Evolutionary conservation across 495 filamentous ascomycete genomes (phyloP), one percentile per base, ranked within the genome.

Genomic region (Neurospora tetraspora): DNA sequence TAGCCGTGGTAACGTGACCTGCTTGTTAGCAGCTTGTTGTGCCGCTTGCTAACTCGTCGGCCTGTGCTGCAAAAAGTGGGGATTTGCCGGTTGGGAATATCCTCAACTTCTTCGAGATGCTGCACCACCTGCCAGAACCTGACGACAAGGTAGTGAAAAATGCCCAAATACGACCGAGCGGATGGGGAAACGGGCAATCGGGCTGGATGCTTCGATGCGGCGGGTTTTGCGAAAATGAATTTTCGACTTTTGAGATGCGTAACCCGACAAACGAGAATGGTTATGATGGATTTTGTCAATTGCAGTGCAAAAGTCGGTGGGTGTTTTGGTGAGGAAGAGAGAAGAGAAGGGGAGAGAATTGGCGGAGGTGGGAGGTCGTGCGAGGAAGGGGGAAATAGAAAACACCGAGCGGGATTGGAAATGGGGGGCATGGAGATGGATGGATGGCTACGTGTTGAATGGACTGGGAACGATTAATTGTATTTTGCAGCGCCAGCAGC

Each of bases 281-380:
- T 80, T 76, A 85, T 53, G 87, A 86, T 82, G 86, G 81, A 71
- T 82, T 87, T 84, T 83, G 85, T 45, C 80, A 78, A 72, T 70
- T 43, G 69, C 70, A 71, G 61, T 42, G 69, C 27, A 74, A 72
- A 76, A 83, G 81, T 73, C 83, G 86, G 72, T 85, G 81, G 82
- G 85, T 84, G 90, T 82, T 81, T 79, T 76, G 80, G 78, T 78
- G 78, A 73, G 45, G 77, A 76, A 70, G 77, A 72, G 82, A 78
- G 72, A 72, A 53, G 76, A 71, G 76, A 71, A 68, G 27, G 23
- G 53, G 53, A 34, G 53, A 61, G 23, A 31, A 61, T 34, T 31
- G 53, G 53, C 53, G 73, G 53, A 69, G 20, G 72, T 70, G 27
- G 31, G 71, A 74, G 69, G 75, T 72, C 11, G 53, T 76, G 73